Evolutionary conservation across 169 alveolate species (phyloP).

Genomic region (Plasmodium berghei): DNA sequence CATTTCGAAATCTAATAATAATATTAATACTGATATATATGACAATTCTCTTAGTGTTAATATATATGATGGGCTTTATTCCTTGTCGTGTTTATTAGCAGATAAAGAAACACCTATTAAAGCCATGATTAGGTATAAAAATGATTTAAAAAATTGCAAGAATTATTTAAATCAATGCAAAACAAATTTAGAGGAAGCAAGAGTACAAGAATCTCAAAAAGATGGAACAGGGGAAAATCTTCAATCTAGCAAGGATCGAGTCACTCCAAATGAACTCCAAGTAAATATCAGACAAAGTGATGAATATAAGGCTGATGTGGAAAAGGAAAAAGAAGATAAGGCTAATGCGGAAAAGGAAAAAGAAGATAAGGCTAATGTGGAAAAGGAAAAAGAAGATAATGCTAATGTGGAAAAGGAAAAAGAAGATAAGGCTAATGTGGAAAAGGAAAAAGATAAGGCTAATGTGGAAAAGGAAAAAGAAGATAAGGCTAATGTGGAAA

Average conservation of each 20-base stretch:
- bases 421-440: not conserved
- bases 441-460: not conserved
- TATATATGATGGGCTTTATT: conserved; percentile 63
- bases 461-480: not conserved
- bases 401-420: not conserved
- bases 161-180: conserved; percentile 39
- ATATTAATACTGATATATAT: not conserved
- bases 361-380: not conserved
- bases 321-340: not conserved
- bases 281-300: not conserved
- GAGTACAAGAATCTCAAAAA: not conserved
- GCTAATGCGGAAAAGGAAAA: not conserved
- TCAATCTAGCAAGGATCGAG: not conserved
- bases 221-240: not conserved
- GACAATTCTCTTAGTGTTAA: conserved; percentile 31
- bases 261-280: not conserved
- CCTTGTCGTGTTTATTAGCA: conserved; percentile 42
- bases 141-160: conserved; percentile 48
- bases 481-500: not conserved
- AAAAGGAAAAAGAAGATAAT: not conserved
- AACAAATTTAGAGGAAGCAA: conserved; percentile 8
- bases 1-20: conserved; percentile 7
- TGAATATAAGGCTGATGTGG: not conserved
- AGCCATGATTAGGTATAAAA: conserved; percentile 72
- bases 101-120: conserved; percentile 74